Evolutionary conservation across 1,284 basidiomycete species (phyloP), one percentile per base, ranked within the genome.

Genomic region (Sporisorium sorghi): DNA sequence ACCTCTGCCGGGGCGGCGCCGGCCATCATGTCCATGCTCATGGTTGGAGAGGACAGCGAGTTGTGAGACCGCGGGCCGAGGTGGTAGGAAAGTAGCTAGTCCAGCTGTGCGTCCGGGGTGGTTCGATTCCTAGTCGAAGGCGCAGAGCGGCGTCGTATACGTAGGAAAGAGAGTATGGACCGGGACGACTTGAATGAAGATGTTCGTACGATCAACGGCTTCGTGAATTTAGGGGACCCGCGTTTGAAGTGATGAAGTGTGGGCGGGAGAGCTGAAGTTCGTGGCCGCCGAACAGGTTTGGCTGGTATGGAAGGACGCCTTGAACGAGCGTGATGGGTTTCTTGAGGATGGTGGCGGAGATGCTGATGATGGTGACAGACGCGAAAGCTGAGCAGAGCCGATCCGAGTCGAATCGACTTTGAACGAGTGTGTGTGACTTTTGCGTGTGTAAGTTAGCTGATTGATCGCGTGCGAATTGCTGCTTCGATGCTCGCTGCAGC

Each of bases 1-100:
- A 97, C 94, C 87, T 97, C 94, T 39, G 62, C 59, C 8, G 73
- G 57, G 24, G 65, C 57, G 46, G 51, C 59, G 42, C 73, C 67
- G 40, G 57, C 57, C 55, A 63, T 65, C 58, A 76, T 76, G 35
- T 79, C 77, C 39, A 60, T 69, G 58, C 56, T 69, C 66, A 69
- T 74, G 44, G 23, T 54, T n/a, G 52, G 10, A 24, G 37, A 51
- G 17, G 33, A 33, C 19, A 8, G 37, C 11, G 23, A 12, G 49
- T n/a, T 35, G 24, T 19, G 24, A 17, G 11, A 30, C n/a, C 15
- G 12, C 11, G 23, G 8, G 17, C 11, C 21, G 52, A 44, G 8
- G 17, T 26, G 26, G 26, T 30, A 17, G 9, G 33, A 28, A 7
- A 28, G 39, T 15, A 24, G 30, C 39, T 30, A 15, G 2, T 17